Conservation (phyloP, 1,284 basidiomycete genomes). For the Ceratobasidium sp. region DNA sequence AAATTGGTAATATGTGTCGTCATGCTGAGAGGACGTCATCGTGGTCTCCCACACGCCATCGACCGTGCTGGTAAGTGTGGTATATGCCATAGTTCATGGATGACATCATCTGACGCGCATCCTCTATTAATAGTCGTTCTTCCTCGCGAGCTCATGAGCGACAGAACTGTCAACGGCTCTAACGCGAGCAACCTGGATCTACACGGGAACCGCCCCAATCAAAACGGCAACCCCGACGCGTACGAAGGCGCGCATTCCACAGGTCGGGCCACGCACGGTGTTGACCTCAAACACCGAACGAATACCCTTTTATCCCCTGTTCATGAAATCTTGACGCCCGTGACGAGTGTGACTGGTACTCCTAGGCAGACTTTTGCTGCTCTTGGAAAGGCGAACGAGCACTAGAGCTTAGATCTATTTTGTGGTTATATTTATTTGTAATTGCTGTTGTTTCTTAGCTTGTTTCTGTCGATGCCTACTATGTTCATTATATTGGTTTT, state of each 20-base stretch:
- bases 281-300: constrained; percentile 32
- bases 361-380: constrained; percentile 26
- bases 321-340: constrained; percentile 31
- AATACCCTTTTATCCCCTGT: constrained; percentile 33
- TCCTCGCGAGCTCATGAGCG: constrained; percentile 15
- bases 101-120: neutral
- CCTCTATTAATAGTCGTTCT: constrained; percentile 21
- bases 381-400: neutral
- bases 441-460: neutral
- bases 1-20: constrained; percentile 87
- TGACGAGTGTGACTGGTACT: constrained; percentile 24
- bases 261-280: constrained; percentile 14
- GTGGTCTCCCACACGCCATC: constrained; percentile 61
- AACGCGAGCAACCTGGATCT: neutral
- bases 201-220: constrained; percentile 1
- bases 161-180: no score
- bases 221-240: neutral
- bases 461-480: neutral
- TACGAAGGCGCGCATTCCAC: constrained; percentile 16
- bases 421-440: constrained; percentile 6
- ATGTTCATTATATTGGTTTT: neutral
- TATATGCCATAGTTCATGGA: neutral
- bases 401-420: neutral
- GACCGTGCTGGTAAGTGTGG: constrained; percentile 34
- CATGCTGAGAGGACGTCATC: constrained; percentile 93